Percentiles rank a stretch among this genome's conserved stretches.
Conservation (phyloP, 768 basidiomycete species). For the Xerocomus potaroensis region DNA sequence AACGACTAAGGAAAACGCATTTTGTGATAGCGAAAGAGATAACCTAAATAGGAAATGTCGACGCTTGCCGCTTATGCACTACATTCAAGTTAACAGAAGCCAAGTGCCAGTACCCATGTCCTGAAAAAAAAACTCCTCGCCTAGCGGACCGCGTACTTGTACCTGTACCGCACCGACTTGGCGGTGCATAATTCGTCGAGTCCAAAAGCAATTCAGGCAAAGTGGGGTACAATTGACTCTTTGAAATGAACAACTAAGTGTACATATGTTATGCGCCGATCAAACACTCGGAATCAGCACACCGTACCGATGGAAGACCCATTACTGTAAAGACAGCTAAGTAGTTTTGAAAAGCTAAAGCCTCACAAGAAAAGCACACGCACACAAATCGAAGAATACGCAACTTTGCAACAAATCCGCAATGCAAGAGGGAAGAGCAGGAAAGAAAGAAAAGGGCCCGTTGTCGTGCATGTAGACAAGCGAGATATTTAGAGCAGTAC, state of each 20-base stretch:
- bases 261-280: not conserved
- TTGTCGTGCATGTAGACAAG: slow-evolving; percentile 1
- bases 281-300: not conserved
- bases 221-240: no score
- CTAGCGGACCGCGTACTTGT: no score
- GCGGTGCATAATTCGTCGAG: no score
- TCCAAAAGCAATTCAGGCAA: no score
- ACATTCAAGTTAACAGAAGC: no score
- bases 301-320: slow-evolving; percentile 10
- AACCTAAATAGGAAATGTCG: no score
- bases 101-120: no score
- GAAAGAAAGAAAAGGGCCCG: not conserved
- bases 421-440: not conserved
- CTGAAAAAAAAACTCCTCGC: no score
- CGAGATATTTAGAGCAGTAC: slow-evolving; percentile 6
- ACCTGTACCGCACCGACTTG: no score
- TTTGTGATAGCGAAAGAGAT: no score
- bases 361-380: not conserved
- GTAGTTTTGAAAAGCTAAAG: slow-evolving; percentile 9
- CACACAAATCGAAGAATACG: slow-evolving; percentile 10
- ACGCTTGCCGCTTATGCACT: no score
- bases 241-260: not conserved
- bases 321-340: slow-evolving; percentile 20
- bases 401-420: slow-evolving; percentile 10
- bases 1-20: no score